Percentiles rank a stretch among this genome's conserved stretches.
phyloP scores from a whole-genome alignment of 2,329 filamentous ascomycete species.

The Raffaelea ambrosiae region DNA sequence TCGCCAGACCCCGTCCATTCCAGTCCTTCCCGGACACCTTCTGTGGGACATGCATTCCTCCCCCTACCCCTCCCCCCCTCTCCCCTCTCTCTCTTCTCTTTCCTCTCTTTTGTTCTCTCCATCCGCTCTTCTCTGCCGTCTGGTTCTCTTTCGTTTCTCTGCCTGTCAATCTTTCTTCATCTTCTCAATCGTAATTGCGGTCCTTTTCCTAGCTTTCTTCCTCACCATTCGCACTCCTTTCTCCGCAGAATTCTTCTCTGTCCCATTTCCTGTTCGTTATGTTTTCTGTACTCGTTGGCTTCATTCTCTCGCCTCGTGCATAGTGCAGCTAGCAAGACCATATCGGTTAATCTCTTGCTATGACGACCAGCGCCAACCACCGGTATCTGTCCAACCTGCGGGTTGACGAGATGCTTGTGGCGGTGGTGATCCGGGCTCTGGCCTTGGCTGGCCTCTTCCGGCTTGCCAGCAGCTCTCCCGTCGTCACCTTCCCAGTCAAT shows the following conservation, averaged over 20 bases:
- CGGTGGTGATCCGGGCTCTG: background rate
- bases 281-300: background rate
- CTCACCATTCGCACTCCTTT: background rate
- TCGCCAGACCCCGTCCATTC: too few relatives aligned
- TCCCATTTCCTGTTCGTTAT: background rate
- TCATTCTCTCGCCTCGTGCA: background rate
- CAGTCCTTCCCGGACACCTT: too few relatives aligned
- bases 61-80: background rate
- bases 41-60: too few relatives aligned
- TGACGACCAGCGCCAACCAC: too few relatives aligned
- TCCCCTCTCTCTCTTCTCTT: conserved; percentile 3
- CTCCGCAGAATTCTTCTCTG: background rate
- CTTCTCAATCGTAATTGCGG: too few relatives aligned
- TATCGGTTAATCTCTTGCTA: too few relatives aligned
- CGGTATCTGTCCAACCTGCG: too few relatives aligned
- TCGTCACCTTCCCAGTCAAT: conserved; percentile 64
- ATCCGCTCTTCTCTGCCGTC: background rate
- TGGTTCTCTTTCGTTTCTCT: background rate
- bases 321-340: too few relatives aligned
- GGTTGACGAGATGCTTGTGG: background rate
- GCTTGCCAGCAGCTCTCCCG: conserved; percentile 25
- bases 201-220: conserved; percentile 11
- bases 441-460: conserved; percentile 10
- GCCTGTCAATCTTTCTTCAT: background rate
- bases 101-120: background rate